These are phyloP conservation scores for Hymenoscyphus occultus DNA, from an alignment of 2,329 filamentous ascomycete species.

Conservation along the genomic window DNA sequence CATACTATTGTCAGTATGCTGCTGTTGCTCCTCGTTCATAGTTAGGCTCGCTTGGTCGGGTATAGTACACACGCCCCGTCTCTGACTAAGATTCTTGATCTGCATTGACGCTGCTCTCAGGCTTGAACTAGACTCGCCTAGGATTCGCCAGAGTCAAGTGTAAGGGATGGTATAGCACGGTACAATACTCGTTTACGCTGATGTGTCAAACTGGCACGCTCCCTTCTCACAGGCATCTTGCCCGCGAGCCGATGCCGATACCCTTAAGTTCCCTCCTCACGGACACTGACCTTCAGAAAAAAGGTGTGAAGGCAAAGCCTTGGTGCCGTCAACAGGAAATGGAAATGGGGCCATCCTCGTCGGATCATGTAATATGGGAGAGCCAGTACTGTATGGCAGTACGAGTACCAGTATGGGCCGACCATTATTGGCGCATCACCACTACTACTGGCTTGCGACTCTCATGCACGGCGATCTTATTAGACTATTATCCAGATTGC, in stretches of 20 bases:
- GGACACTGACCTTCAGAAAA: not conserved
- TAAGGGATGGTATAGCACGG: not conserved
- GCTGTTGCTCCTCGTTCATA: not conserved
- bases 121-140: not conserved
- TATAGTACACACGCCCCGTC: not conserved
- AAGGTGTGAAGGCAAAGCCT: not conserved
- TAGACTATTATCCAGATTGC: slow-evolving; percentile 25
- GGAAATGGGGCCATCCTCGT: not conserved
- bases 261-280: not conserved
- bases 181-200: not conserved
- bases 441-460: not conserved
- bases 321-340: too few relatives aligned
- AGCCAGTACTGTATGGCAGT: not conserved
- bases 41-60: not conserved
- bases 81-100: slow-evolving; percentile 4
- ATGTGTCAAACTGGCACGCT: slow-evolving; percentile 1
- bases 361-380: not conserved
- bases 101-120: not conserved
- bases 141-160: not conserved
- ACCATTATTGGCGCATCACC: slow-evolving; percentile 9
- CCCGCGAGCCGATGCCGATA: not conserved
- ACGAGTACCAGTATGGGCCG: not conserved
- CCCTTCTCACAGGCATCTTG: not conserved
- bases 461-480: slow-evolving; percentile 16
- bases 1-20: not conserved